Evolutionary conservation across 345 rosid species (phyloP).

Genomic region (Cardamine resedifolia): DNA sequence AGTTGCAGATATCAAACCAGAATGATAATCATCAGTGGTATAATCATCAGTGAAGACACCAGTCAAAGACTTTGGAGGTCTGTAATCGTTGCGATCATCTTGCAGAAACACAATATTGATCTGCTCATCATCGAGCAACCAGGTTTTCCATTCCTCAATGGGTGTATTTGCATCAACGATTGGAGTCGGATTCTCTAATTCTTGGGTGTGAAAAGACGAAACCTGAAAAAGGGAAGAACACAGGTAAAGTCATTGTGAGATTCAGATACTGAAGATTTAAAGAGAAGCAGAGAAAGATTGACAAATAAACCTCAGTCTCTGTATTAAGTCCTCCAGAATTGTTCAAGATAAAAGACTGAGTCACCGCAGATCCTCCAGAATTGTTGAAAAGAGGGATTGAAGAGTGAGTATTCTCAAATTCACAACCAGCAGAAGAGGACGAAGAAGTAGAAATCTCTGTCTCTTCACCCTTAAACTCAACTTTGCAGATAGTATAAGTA

Average conservation of each 20-base stretch:
- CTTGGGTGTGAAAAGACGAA: background rate
- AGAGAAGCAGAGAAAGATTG: background rate
- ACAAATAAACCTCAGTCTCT: constrained; percentile 4
- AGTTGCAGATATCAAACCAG: background rate
- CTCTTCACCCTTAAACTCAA: constrained; percentile 32
- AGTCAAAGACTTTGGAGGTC: constrained; percentile 10
- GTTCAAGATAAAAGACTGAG: no score
- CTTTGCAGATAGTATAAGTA: constrained; percentile 38
- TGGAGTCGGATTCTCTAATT: background rate
- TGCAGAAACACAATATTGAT: background rate
- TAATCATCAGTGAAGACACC: background rate
- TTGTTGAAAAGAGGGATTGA: background rate
- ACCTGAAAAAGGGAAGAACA: background rate
- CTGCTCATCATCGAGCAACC: background rate
- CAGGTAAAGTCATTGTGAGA: background rate
- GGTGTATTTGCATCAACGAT: background rate
- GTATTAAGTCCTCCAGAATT: background rate
- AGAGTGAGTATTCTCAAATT: constrained; percentile 2
- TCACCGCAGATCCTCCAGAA: no score
- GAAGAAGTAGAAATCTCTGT: background rate
- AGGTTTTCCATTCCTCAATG: background rate
- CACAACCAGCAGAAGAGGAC: constrained; percentile 1
- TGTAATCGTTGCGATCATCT: constrained; percentile 14
- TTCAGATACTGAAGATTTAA: background rate
- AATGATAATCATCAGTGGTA: constrained; percentile 15